Percentiles rank a stretch among this genome's conserved stretches.
Evolutionary conservation across 225 moss, liverwort and hornwort species (phyloP).

Genomic region (Thuidium tamariscinum): DNA sequence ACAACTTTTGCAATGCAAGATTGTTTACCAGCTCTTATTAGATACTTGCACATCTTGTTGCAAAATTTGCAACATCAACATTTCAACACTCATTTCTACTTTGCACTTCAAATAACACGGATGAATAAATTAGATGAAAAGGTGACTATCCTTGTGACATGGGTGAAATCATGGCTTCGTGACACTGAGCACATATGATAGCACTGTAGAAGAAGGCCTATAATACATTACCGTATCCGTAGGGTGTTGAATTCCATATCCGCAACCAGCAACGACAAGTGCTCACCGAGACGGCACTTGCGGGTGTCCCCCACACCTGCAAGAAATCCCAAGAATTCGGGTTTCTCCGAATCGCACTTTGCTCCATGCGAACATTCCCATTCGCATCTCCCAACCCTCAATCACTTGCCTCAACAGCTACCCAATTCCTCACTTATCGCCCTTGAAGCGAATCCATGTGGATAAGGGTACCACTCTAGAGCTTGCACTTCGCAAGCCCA

Average conservation of each 20-base stretch:
- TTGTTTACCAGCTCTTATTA: neutral
- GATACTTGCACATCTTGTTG: neutral
- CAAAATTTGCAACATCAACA: neutral
- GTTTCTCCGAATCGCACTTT: neutral
- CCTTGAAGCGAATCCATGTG: neutral
- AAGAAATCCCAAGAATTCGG: neutral
- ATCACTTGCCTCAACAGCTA: neutral
- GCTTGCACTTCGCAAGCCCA: neutral
- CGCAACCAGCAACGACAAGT: no score
- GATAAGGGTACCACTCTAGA: neutral
- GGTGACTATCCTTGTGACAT: rapidly evolving
- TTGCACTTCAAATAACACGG: neutral
- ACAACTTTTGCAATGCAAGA: rapidly evolving
- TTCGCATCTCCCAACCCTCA: neutral
- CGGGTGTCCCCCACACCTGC: neutral
- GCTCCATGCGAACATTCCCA: neutral
- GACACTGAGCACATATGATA: neutral
- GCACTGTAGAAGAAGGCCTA: neutral
- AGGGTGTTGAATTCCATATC: no score
- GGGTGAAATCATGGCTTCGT: neutral
- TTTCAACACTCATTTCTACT: neutral
- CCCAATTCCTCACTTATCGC: neutral
- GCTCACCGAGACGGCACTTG: no score
- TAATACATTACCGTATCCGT: no score
- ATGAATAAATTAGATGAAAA: neutral